Evolutionary conservation across 2,329 filamentous ascomycete species (phyloP), one percentile per base, ranked within the genome.

Genomic region (Alternaria brassicicola): DNA sequence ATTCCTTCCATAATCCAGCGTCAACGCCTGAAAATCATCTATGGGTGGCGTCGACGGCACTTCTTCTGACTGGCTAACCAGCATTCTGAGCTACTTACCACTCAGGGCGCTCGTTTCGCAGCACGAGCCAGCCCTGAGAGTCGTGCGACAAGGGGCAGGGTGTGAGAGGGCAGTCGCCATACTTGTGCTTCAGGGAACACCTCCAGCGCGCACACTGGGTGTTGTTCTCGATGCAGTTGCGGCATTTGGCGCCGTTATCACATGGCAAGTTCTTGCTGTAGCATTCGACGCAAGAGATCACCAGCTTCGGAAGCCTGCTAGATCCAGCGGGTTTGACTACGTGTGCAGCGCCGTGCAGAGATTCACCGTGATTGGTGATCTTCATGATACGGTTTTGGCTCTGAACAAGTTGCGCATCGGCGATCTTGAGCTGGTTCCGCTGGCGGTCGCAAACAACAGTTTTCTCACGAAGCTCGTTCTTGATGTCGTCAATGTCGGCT

Each of bases 281-380:
- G 57, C 74, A 76, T 30, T 75, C 68, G 1, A 64, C 61, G 55
- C 74, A 76, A 2, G 64, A 33, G 51, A 73, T 52, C 2, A 74
- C 68, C 6, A 39, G 23, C 19, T 23, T 39, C 3, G 36, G 36
- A 23, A 39, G 36, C 19, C 23, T 39, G 36, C 36, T 39, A 1
- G 49, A 49, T 8, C 41, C 49, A 1, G 70, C 67, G 0, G 76
- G 59, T 43, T 68, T 71, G 8, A 75, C 68, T 2, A 73, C 52
- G 38, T 74, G 70, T 4, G 67, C 67, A 3, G 63, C 73, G 17
- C 70, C 71, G 5, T 63, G 64, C 10, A 75, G 68, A 2, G 48
- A 43, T 7, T 56, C 51, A 6, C 57, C 57, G 4, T 62, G 49
- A 10, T 68, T 52, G 3, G 55, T 42, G n/a, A 63, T 67, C 2